Percentiles rank a stretch among this genome's conserved stretches.
Evolutionary conservation across 495 filamentous ascomycete species (phyloP).

Genomic region (Penicillium bovifimosum): DNA sequence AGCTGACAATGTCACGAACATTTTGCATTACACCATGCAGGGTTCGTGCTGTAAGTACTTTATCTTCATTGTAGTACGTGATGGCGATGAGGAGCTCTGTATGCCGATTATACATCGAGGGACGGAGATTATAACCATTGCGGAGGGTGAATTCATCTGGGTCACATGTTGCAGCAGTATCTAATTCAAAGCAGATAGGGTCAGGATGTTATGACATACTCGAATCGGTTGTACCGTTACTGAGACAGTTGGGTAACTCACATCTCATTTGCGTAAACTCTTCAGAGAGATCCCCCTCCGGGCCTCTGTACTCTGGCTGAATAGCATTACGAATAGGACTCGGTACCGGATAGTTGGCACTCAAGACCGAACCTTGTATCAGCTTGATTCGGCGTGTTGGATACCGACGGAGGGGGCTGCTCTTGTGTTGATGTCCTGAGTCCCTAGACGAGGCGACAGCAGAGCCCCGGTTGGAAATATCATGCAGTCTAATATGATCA

Average conservation of each 20-base stretch:
- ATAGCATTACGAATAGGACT: constrained; percentile 95
- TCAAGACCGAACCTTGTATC: constrained; percentile 86
- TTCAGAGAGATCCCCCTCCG: constrained; percentile 75
- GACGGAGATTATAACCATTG: constrained; percentile 98
- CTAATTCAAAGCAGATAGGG: constrained; percentile 25
- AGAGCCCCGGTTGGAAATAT: constrained; percentile 2
- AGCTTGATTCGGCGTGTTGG: constrained; percentile 94
- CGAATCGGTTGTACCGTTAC: neutral
- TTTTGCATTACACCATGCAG: constrained; percentile 98
- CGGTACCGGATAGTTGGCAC: constrained; percentile 94
- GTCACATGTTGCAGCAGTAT: constrained; percentile 96
- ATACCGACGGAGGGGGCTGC: constrained; percentile 57
- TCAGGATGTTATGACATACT: neutral
- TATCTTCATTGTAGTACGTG: constrained; percentile 99
- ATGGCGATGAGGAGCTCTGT: constrained; percentile 96
- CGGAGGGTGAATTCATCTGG: constrained; percentile 97
- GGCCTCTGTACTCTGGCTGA: constrained; percentile 81
- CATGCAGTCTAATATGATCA: constrained; percentile 4
- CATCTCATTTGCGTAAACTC: constrained; percentile 97
- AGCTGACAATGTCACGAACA: constrained; percentile 91
- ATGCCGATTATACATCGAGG: constrained; percentile 97
- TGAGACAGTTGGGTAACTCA: constrained; percentile 27
- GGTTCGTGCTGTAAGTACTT: constrained; percentile 83
- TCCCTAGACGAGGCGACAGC: constrained; percentile 1
- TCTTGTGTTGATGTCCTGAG: neutral